Base-by-base conservation (phyloP, 1,139 yeast species). In the Sugiyamaella sp. region DNA sequence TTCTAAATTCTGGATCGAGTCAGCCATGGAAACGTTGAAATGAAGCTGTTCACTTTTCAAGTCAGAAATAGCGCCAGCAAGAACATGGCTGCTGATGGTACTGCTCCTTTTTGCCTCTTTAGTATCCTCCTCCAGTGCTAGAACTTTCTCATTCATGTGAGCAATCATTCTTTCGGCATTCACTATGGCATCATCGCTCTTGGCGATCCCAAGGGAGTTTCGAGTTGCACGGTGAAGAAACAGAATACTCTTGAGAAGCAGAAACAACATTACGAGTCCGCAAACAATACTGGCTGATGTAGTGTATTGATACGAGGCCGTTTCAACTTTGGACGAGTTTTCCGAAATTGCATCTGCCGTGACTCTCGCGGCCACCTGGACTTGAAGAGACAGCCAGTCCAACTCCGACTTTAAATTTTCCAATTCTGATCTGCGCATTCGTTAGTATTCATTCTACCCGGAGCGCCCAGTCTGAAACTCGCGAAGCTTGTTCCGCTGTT, bases 11-110 rank as follows among this genome's bases (percentile, higher is more conserved):
- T 44, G 48, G 5, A 44, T 44, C 12, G 48, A 44, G 21, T 44
- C 48, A 5, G 48, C 48, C 2, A 44, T 44, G n/a, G 39, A 35
- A 22, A 44, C 19, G 21, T 44, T 44, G 2, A 24, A 20, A 33
- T 44, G 48, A 33, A 44, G 48, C 20, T 44, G 48, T 3, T 16
- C 29, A n/a, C 32, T 44, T 22, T 44, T 29, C 16, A 44, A 3
- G 21, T 44, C 48, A 8, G 33, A n/a, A 32, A 44, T 24, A 5
- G 10, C 12, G 21, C 22, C 24, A 6, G 17, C n/a, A 19, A 21
- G 21, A 14, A 44, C 3, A 14, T 20, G 25, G 17, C 33, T 19
- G 17, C 33, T 33, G n/a, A 44, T 5, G 22, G n/a, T 32, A 16
- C 16, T 32, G 10, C 9, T 33, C 20, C 40, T 32, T 21, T 33